Evolutionary conservation across 78 protist species (phyloP).

Genomic region (Pigoraptor vietnamica): DNA sequence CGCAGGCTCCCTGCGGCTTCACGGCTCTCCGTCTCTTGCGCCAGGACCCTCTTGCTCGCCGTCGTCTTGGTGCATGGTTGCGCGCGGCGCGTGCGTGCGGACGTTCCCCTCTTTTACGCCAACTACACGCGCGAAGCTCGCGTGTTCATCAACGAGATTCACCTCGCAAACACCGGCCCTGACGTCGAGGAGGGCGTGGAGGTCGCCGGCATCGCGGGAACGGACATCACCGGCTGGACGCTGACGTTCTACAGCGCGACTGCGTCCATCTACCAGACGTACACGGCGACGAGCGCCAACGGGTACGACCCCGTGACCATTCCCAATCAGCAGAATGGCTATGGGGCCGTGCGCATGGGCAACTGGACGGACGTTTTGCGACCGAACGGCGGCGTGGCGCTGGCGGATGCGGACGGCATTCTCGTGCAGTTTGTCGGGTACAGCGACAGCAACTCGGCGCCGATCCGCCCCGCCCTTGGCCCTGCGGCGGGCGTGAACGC

Average conservation of each 20-base stretch:
- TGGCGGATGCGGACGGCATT: not conserved
- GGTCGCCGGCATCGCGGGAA: not conserved
- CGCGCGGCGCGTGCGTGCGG: too few relatives aligned
- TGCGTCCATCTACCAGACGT: not conserved
- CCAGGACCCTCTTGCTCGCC: too few relatives aligned
- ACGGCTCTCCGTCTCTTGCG: too few relatives aligned
- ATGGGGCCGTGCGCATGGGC: not conserved
- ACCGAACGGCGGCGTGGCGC: not conserved
- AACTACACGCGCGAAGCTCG: not conserved
- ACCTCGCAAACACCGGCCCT: not conserved
- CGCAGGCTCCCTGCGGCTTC: too few relatives aligned
- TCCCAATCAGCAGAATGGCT: not conserved
- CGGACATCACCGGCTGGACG: not conserved
- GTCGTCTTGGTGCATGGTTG: too few relatives aligned
- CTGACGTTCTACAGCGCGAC: not conserved
- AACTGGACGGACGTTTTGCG: not conserved
- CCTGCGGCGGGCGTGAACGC: not conserved
- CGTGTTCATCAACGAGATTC: not conserved
- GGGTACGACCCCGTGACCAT: not conserved
- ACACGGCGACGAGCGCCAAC: not conserved
- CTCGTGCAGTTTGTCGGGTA: not conserved
- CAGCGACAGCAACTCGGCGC: not conserved
- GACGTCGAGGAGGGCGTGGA: not conserved
- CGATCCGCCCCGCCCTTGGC: not conserved
- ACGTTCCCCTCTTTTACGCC: not conserved